Base-by-base conservation (phyloP, 108 stramenopile genomes). In the Mayamaea pseudoterrestris region DNA sequence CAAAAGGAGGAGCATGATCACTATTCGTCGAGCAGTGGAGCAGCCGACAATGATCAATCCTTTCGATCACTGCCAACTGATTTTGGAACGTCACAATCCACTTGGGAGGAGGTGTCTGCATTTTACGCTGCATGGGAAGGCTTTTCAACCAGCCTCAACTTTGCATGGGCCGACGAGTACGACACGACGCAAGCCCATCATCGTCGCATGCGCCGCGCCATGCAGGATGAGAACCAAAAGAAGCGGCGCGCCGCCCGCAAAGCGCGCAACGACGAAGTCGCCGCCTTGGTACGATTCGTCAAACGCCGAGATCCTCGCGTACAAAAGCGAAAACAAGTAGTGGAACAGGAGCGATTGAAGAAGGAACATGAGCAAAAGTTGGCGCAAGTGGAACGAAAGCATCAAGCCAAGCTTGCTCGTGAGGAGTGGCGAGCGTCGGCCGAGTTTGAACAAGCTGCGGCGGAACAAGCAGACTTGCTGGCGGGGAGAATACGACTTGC, bases 161-260 rank as follows among this genome's bases (percentile, higher is more conserved):
- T 74, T 69, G 82, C 90, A 3, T 92, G 85, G 85, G 84, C 61
- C 25, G 90, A 92, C 40, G 56, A 45, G 25, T 92, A 88, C 57
- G 80, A 92, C 52, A 39, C 60, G n/a, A 52, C 57, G 13, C 77
- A 79, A 23, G 84, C 82, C 7, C 68, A 69, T 11, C 80, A 65
- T 67, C 75, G 90, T 22, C 39, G 82, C 14, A 61, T 92, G 14
- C 69, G 85, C 22, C 61, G 90, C 35, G 37, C 68, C 14, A 92
- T 92, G 78, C 85, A 92, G 34, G 84, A 87, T 26, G 90, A 85
- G 34, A 92, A 92, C 54, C 56, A 57, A 55, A 92, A 88, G 51
- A 76, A 76, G 11, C 60, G 90, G 21, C 63, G 65, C 50, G 46
- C 54, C 4, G 90, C 83, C 14, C 77, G 71, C 55, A 73, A 63